Percentiles rank a stretch among this genome's conserved stretches.
Evolutionary conservation across 768 basidiomycete genomes (phyloP).

Genomic region (Trametes elegans): DNA sequence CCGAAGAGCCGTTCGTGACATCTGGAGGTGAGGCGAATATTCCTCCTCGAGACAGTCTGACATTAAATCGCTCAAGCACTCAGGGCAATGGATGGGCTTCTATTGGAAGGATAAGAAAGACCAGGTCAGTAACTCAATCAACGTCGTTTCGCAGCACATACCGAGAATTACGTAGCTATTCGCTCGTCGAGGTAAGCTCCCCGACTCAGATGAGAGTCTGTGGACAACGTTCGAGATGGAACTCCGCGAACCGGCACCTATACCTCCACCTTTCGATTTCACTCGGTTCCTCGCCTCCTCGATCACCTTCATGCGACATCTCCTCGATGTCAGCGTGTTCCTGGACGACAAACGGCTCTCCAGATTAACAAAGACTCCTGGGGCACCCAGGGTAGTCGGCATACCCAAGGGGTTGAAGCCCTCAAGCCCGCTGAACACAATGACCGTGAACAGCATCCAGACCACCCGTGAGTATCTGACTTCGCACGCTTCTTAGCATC

Average conservation of each 20-base stretch:
- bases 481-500: constrained; percentile 3
- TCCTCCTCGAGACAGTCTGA: too few species aligned
- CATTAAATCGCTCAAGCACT: background rate
- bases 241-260: constrained; percentile 74
- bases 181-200: constrained; percentile 73
- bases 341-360: constrained; percentile 77
- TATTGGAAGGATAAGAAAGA: constrained; percentile 95
- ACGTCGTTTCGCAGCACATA: background rate
- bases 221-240: constrained; percentile 94
- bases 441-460: constrained; percentile 67
- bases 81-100: constrained; percentile 91
- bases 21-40: constrained; percentile 68
- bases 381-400: constrained; percentile 46
- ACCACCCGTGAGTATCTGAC: constrained; percentile 53
- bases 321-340: constrained; percentile 75
- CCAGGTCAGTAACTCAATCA: constrained; percentile 47
- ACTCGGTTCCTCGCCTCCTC: constrained; percentile 87
- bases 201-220: constrained; percentile 34
- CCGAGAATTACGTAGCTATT: constrained; percentile 53
- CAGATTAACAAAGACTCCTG: constrained; percentile 60
- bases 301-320: constrained; percentile 87
- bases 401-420: constrained; percentile 57
- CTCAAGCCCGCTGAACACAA: constrained; percentile 56
- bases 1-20: constrained; percentile 79
- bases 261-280: constrained; percentile 84